Base-by-base conservation (phyloP, 768 basidiomycete genomes). In the Naematelia encephala region DNA sequence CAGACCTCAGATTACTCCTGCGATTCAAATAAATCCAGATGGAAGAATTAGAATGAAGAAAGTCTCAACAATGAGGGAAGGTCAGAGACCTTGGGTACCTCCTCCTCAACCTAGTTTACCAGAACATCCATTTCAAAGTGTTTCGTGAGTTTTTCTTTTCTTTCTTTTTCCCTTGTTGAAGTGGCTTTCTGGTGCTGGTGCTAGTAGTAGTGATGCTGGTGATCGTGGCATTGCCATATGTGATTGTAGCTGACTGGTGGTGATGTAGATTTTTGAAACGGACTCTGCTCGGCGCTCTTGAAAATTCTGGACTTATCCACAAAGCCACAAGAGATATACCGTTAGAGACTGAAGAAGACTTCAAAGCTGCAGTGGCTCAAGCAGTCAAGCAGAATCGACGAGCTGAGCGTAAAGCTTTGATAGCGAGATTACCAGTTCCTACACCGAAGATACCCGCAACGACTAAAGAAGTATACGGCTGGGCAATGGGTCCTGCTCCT, bases 41-140 rank as follows among this genome's bases (percentile, higher is more conserved):
- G 70, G 70, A 5, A 49, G 59, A 29, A 59, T 72, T 16, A 34
- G 61, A 39, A 69, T 72, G 70, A 67, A 68, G 42, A 64, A 56
- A 42, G 67, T 66, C 1, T 53, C 63, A 23, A 72, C 66, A 60
- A 64, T 67, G 25, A 27, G 70, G 39, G 70, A 68, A 16, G 67
- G 67, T 4, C 62, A 54, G 52, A 62, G 65, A 27, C 57, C 57
- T 43, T 72, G 65, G 64, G 52, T 57, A 25, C 70, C 70, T 34
- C 59, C 59, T 50, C 67, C 67, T n/a, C 30, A 39, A 10, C 65
- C 67, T 23, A 60, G 60, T 11, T 58, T 64, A 48, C 70, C 70
- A n/a, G 64, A 69, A 51, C 70, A 72, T 65, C 70, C 70, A 26
- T 72, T 72, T 50, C 50, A 61, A 47, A 62, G 62, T 34, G 59